Evolutionary conservation across 2,329 filamentous ascomycete genomes (phyloP).

Genomic region (Paraphoma chrysanthemicola): DNA sequence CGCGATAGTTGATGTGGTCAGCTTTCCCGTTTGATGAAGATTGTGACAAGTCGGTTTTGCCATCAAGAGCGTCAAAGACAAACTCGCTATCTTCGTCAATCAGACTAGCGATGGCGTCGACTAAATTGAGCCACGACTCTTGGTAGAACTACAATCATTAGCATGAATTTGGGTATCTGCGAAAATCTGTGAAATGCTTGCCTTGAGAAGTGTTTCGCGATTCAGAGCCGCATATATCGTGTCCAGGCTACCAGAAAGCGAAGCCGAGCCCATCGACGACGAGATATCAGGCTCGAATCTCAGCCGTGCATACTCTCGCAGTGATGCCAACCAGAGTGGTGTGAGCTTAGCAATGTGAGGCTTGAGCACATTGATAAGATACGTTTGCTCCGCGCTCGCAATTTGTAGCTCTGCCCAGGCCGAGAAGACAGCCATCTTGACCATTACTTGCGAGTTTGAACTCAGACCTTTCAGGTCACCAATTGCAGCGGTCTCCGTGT

Average conservation of each 20-base stretch:
- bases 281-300: constrained; percentile 98
- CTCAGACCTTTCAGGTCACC: constrained; percentile 92
- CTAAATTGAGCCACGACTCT: constrained; percentile 93
- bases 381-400: constrained; percentile 88
- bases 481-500: constrained; percentile 82
- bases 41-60: constrained; percentile 63
- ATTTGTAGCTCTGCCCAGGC: constrained; percentile 98
- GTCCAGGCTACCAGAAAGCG: constrained; percentile 84
- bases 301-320: constrained; percentile 91
- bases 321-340: constrained; percentile 89
- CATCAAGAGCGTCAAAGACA: constrained; percentile 95
- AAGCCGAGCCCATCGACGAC: constrained; percentile 81
- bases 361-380: constrained; percentile 85
- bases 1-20: constrained; percentile 90
- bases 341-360: constrained; percentile 90
- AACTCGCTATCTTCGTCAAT: constrained; percentile 98
- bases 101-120: constrained; percentile 94
- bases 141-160: constrained; percentile 76
- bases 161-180: too few relatives aligned
- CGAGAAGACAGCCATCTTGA: constrained; percentile 95
- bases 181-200: constrained; percentile 26
- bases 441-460: constrained; percentile 97
- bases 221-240: constrained; percentile 95
- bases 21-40: constrained; percentile 61
- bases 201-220: constrained; percentile 84